Conservation (phyloP, 108 stramenopile genomes). For the Cylindrotheca fusiformis region DNA sequence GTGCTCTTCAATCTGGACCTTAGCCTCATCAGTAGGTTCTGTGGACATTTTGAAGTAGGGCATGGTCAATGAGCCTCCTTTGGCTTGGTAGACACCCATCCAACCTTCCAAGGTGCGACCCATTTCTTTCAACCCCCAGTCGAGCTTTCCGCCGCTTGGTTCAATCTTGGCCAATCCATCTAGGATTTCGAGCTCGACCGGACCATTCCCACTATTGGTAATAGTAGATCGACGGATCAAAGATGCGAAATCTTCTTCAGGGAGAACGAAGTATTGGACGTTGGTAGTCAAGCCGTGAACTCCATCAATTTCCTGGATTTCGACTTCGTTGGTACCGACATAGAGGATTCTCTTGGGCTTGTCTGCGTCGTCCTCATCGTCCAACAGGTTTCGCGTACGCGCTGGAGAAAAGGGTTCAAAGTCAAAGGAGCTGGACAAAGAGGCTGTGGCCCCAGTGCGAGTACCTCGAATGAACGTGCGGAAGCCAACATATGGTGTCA, state of each 20-base stretch:
- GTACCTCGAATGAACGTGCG: conserved; percentile 88
- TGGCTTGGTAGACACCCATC: conserved; percentile 92
- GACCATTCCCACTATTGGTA: conserved; percentile 69
- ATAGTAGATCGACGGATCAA: conserved; percentile 85
- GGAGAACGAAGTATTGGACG: conserved; percentile 86
- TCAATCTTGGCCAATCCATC: conserved; percentile 92
- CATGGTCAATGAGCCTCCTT: conserved; percentile 65
- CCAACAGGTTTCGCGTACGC: conserved; percentile 54
- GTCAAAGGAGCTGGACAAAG: conserved; percentile 43
- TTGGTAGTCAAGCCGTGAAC: conserved; percentile 68
- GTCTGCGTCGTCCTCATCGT: conserved; percentile 40
- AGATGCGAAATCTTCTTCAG: conserved; percentile 85
- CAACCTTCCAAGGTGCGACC: conserved; percentile 96
- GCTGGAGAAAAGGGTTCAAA: conserved; percentile 75
- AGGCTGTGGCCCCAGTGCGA: conserved; percentile 27
- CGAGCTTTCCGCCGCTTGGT: conserved; percentile 78
- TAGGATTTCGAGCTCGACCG: conserved; percentile 69
- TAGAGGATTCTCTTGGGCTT: conserved; percentile 86
- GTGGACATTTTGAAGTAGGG: conserved; percentile 94
- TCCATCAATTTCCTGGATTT: conserved; percentile 81
- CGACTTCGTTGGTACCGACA: conserved; percentile 92
- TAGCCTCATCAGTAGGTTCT: conserved; percentile 82
- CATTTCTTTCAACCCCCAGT: conserved; percentile 86
- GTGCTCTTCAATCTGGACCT: conserved; percentile 82
- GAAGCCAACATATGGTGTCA: conserved; percentile 89